phyloP scores from a whole-genome alignment of 2,329 filamentous ascomycete genomes.

The Nothomitra cinnamomea region DNA sequence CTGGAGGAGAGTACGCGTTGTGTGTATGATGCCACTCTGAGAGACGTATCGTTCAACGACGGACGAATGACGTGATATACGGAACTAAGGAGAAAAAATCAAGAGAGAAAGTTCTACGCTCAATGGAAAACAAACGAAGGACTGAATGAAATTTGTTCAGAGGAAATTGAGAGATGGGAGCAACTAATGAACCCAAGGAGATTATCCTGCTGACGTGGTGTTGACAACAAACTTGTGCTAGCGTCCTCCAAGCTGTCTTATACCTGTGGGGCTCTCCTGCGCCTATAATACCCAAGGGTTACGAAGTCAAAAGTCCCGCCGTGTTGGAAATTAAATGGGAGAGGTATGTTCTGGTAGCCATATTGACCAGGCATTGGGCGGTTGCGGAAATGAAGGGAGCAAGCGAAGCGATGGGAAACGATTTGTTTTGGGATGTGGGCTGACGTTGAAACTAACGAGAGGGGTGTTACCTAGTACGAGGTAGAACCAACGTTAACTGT shows the following conservation, averaged over 20 bases:
- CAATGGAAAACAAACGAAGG: neutral
- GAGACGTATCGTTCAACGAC: neutral
- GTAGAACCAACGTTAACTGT: neutral
- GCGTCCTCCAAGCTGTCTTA: neutral
- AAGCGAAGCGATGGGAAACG: neutral
- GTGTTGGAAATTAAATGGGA: neutral
- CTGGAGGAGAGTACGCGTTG: neutral
- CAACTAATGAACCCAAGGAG: neutral
- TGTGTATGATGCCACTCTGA: neutral
- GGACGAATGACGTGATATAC: neutral
- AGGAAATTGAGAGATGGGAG: neutral
- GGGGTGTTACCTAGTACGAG: neutral
- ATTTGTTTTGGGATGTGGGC: neutral
- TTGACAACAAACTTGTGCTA: neutral
- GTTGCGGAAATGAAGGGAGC: constrained; percentile 1
- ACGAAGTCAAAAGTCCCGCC: neutral
- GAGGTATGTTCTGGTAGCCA: neutral
- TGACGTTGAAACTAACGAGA: neutral
- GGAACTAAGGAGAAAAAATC: neutral
- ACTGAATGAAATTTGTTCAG: constrained; percentile 3
- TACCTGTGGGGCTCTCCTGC: neutral
- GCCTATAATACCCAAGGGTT: neutral
- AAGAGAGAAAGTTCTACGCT: neutral
- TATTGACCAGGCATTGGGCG: neutral
- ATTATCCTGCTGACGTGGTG: constrained; percentile 1